Percentiles rank a stretch among this genome's conserved stretches.
phyloP scores from a whole-genome alignment of 2,329 filamentous ascomycete species.

The Botrytis byssoidea region DNA sequence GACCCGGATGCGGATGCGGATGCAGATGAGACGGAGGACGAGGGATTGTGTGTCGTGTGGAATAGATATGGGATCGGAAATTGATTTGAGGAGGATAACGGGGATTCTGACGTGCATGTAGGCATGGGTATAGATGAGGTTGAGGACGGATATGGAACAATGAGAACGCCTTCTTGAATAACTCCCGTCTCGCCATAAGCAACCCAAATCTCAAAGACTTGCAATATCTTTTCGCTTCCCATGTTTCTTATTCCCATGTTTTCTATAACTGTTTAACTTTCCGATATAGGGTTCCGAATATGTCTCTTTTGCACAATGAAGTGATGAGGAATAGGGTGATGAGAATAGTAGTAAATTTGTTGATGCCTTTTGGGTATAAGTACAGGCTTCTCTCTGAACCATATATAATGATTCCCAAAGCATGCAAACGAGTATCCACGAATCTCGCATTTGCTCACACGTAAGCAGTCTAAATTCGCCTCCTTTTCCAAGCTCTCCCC shows the following conservation, averaged over 20 bases:
- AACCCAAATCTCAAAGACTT: conserved; percentile 14
- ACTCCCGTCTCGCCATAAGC: neutral
- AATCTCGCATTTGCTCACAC: neutral
- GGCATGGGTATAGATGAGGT: neutral
- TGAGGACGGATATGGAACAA: neutral
- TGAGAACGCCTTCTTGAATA: conserved; percentile 9
- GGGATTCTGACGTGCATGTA: neutral
- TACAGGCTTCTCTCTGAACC: neutral
- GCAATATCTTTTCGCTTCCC: neutral
- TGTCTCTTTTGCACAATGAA: neutral
- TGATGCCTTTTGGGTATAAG: neutral
- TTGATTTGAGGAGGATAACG: neutral
- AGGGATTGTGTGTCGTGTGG: neutral
- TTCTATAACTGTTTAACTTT: neutral
- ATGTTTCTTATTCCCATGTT: neutral
- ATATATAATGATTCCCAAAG: neutral
- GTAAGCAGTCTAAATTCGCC: neutral
- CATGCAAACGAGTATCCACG: neutral
- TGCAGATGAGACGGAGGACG: neutral
- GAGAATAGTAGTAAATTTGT: neutral
- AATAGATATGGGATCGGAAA: neutral
- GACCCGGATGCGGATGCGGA: neutral
- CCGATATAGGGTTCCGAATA: neutral
- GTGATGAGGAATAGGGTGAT: neutral
- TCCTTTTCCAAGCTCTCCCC: neutral